Base-by-base conservation (phyloP, 192 early-diverging fungal species). In the Umbelopsis ramanniana region DNA sequence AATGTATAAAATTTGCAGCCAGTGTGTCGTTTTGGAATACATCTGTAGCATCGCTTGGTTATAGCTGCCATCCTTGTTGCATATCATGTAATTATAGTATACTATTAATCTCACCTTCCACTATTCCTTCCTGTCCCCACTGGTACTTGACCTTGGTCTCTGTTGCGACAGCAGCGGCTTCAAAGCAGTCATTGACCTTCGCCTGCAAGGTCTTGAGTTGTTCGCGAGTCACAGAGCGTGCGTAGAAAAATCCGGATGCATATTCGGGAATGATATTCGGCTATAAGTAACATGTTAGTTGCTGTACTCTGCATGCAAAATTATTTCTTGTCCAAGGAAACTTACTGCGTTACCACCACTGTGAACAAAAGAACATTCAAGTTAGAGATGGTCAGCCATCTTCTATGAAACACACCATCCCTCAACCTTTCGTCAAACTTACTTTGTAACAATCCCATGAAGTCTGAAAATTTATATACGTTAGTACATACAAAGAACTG, bases 21-120 rank as follows among this genome's bases (percentile, higher is more conserved):
- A 94, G 75, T 7, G 80, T 71, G 0, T 76, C 57, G 70, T 92
- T 94, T 69, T 85, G 82, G 74, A 82, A 82, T n/a, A 92, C 87
- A 74, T 94, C 88, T 78, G 80, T 73, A 74, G 7, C 9, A 66
- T 21, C 21, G 46, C n/a, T 57, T 29, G 1, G 10, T 40, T 26
- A 14, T 9, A 67, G 11, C 52, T 15, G 54, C 53, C 21, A 21
- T 17, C 10, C 9, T 54, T n/a, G n/a, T 38, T 48, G 15, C 29
- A 29, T 69, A 46, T 35, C 29, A 66, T 9, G n/a, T 47, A 33
- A 14, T 24, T 45, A n/a, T 67, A 33, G n/a, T n/a, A 47, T 48
- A 47, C 53, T 46, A 21, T 26, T 63, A 46, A 37, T 66, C 52
- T 85, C 85, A 78, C 76, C 76, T 66, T 78, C 76, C 6, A 74